Base-by-base conservation (phyloP, 192 early-diverging fungal genomes). In the Polychytrium aggregatum region DNA sequence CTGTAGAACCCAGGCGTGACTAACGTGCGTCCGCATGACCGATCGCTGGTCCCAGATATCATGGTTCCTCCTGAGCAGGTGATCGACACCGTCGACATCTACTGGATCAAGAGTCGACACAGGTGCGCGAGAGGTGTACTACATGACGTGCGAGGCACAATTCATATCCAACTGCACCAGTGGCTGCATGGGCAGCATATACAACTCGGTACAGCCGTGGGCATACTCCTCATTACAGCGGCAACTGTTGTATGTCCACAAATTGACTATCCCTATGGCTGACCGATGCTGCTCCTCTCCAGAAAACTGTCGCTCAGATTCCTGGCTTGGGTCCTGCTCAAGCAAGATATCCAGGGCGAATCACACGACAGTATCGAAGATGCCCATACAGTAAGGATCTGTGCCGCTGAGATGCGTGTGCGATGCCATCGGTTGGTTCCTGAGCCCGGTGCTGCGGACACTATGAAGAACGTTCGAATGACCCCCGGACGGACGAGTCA, bases 281-380 rank as follows among this genome's bases (percentile, higher is more conserved):
- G n/a, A n/a, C n/a, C n/a, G n/a, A n/a, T n/a, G n/a, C n/a, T n/a
- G n/a, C n/a, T n/a, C n/a, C 0, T 22, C 31, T 36, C 13, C 57
- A 82, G 86, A 33, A 87, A 86, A 75, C 78, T 96, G 10, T 92
- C 92, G 3, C 58, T 98, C 16, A 71, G 84, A 13, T 98, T 96
- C 58, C 65, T 98, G 43, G 84, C 88, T 1, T 98, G 92, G 91
- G 81, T 76, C 62, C 50, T 98, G 9, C 70, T 86, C 25, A 59
- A 73, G 7, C 67, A 85, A 37, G 80, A 88, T 29, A 93, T 98
- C 53, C 95, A 98, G 56, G 74, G 70, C 5, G 79, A 83, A 1
- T 82, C 84, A 10, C 95, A 98, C 64, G 88, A 92, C 54, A 90
- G 86, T 59, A 83, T 95, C 8, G 91, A 92, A 55, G 95, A 98